Percentiles rank a stretch among this genome's conserved stretches.
Evolutionary conservation across 805 yeast species (phyloP).

Genomic region (Starmerella sirachaensis): DNA sequence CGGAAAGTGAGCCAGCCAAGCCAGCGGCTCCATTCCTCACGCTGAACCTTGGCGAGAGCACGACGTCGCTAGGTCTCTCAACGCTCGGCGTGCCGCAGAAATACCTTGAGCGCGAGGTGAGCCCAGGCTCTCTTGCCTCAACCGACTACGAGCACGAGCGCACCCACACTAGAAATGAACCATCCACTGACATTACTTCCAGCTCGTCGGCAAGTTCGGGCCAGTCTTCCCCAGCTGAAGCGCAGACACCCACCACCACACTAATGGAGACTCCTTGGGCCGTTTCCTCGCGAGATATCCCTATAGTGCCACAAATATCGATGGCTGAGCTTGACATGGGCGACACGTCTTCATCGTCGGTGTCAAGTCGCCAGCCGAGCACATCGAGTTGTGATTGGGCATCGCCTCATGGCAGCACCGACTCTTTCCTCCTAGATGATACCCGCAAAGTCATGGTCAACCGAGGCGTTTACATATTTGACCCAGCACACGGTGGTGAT

Average conservation of each 20-base stretch:
- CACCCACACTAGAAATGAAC: no score
- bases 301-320: background rate
- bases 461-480: conserved; percentile 22
- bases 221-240: background rate
- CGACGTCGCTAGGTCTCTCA: no score
- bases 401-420: no score
- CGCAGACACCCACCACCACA: background rate
- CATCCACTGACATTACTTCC: no score
- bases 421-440: conserved; percentile 5
- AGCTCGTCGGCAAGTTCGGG: no score
- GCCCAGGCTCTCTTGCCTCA: no score
- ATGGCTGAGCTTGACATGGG: no score
- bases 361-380: conserved; percentile 2
- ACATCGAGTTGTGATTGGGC: no score
- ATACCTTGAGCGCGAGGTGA: no score
- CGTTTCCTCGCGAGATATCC: conserved; percentile 1
- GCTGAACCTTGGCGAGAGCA: conserved; percentile 8
- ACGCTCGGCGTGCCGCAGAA: conserved; percentile 11
- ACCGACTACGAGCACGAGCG: no score
- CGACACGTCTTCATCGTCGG: background rate
- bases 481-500: conserved; percentile 8
- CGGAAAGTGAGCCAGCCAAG: no score
- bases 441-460: conserved; percentile 14
- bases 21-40: conserved; percentile 15
- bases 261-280: conserved; percentile 3